These are phyloP conservation scores for Oenanthe javanica DNA, from an alignment of 140 eudicot genomes.

Conservation along the genomic window DNA sequence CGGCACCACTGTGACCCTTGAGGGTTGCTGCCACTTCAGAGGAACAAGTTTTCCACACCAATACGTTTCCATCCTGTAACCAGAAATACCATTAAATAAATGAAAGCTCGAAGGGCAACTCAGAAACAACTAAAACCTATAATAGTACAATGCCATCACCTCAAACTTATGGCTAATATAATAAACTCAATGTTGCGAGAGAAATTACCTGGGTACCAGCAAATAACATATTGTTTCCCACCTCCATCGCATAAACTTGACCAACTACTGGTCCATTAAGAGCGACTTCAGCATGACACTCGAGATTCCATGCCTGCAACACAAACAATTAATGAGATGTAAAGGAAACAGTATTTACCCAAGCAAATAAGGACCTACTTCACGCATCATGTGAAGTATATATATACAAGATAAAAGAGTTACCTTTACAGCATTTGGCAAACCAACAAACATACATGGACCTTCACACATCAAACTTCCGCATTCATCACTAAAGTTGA, in stretches of 20 bases:
- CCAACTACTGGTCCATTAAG: slow-evolving; percentile 40
- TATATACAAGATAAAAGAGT: neutral
- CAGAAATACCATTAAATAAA: neutral
- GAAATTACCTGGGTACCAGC: slow-evolving; percentile 49
- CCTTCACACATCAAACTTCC: slow-evolving; percentile 53
- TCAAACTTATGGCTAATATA: neutral
- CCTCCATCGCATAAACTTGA: slow-evolving; percentile 40
- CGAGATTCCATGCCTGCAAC: slow-evolving; percentile 50
- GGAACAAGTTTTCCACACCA: slow-evolving; percentile 45
- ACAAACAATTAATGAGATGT: neutral
- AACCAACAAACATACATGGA: slow-evolving; percentile 66
- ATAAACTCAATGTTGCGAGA: neutral
- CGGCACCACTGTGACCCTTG: slow-evolving; percentile 52
- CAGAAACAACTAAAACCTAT: neutral
- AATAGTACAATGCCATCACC: neutral
- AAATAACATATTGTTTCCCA: slow-evolving; percentile 39
- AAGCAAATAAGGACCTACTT: neutral
- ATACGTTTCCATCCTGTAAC: slow-evolving; percentile 53
- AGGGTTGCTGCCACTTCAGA: slow-evolving; percentile 28
- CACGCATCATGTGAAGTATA: neutral
- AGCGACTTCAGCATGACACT: slow-evolving; percentile 29
- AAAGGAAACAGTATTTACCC: neutral
- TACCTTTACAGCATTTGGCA: slow-evolving; percentile 53
- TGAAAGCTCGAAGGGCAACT: neutral
- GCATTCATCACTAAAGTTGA: slow-evolving; percentile 34